Evolutionary conservation across 176 grass and related monocot genomes (phyloP).

Genomic region (Oryza officinalis): DNA sequence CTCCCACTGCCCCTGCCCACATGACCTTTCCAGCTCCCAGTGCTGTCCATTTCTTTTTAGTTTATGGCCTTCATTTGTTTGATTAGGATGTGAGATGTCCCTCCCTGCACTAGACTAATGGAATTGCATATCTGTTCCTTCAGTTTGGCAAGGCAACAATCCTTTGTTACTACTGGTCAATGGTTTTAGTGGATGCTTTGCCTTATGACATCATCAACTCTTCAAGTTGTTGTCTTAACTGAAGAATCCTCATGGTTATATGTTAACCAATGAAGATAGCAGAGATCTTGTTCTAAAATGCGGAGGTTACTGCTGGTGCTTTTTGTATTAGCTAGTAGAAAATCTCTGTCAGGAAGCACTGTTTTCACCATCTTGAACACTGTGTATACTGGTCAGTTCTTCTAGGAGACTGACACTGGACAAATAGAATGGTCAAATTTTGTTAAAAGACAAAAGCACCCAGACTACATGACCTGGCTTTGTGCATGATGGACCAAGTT

Average conservation of each 20-base stretch:
- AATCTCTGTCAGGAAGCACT: neutral
- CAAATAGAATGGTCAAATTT: conserved; percentile 19
- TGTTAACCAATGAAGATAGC: neutral
- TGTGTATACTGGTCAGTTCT: conserved; percentile 21
- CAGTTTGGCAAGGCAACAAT: neutral
- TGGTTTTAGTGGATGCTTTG: conserved; percentile 20
- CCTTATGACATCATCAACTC: neutral
- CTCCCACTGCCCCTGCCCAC: conserved; percentile 31
- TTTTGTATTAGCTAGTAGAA: neutral
- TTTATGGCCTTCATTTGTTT: conserved; percentile 39
- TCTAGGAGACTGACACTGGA: neutral
- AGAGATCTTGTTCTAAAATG: neutral
- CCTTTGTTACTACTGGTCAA: neutral
- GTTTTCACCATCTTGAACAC: neutral
- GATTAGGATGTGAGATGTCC: conserved; percentile 39
- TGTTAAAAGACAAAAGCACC: conserved; percentile 28
- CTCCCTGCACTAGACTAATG: conserved; percentile 19
- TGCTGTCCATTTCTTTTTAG: conserved; percentile 28
- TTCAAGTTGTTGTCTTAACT: neutral
- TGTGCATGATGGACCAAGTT: conserved; percentile 23
- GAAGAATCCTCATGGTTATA: neutral
- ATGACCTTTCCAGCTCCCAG: conserved; percentile 45
- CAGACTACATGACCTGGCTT: neutral
- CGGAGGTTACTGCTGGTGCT: neutral
- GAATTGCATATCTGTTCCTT: neutral